Evolutionary conservation across 2,329 filamentous ascomycete genomes (phyloP).

Genomic region (Falciphora oryzae): DNA sequence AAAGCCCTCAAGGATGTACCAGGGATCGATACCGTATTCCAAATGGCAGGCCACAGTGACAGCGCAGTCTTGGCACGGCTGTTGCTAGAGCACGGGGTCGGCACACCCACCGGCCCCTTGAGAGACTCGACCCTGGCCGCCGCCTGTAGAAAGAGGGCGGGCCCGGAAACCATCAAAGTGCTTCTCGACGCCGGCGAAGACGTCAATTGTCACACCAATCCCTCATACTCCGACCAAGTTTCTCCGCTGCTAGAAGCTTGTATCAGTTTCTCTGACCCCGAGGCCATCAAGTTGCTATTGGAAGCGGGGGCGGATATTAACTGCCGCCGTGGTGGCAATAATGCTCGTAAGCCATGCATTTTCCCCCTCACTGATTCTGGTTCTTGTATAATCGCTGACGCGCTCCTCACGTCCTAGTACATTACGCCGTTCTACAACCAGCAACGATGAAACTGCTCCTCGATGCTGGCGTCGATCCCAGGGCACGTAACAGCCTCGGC

Average conservation of each 20-base stretch:
- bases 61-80: not conserved
- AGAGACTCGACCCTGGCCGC: too few relatives aligned
- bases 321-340: not conserved
- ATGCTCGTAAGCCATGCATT: not conserved
- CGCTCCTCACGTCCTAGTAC: not conserved
- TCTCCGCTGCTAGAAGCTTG: not conserved
- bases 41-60: too few relatives aligned
- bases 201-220: not conserved
- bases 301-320: not conserved
- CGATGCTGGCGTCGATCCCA: not conserved
- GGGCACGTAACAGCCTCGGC: not conserved
- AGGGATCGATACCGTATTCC: not conserved
- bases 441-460: not conserved
- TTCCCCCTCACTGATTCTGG: too few relatives aligned
- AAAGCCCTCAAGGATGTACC: not conserved
- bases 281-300: not conserved
- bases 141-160: too few relatives aligned
- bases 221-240: not conserved
- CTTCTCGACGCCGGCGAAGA: too few relatives aligned
- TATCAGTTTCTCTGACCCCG: not conserved
- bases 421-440: not conserved
- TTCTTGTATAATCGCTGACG: too few relatives aligned
- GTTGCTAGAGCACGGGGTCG: not conserved
- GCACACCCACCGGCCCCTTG: too few relatives aligned
- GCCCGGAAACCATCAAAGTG: too few relatives aligned